Percentiles rank a stretch among this genome's conserved stretches.
phyloP scores from a whole-genome alignment of 225 moss, liverwort and hornwort genomes.

The Sphagnum contortum region DNA sequence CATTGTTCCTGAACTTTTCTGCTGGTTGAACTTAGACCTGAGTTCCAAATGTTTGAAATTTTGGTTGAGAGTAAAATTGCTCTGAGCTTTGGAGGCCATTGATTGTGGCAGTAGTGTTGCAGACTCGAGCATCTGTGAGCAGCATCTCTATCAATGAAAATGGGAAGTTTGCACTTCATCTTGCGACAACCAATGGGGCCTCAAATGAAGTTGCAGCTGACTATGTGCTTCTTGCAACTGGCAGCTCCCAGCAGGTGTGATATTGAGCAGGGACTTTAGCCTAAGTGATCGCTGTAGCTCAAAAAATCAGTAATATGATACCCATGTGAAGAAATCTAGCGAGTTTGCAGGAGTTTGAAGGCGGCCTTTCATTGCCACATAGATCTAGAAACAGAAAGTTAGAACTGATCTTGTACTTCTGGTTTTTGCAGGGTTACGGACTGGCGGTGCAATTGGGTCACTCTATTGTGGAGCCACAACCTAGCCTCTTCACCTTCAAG shows the following conservation, averaged over 20 bases:
- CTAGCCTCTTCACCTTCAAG: constrained; percentile 87
- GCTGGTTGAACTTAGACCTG: no score
- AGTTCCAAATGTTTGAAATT: no score
- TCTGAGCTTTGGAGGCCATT: background rate
- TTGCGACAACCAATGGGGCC: constrained; percentile 23
- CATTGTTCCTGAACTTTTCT: no score
- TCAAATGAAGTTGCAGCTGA: constrained; percentile 28
- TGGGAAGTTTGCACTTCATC: constrained; percentile 34
- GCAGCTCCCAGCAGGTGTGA: constrained; percentile 64
- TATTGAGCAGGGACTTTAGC: background rate
- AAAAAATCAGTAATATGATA: no score
- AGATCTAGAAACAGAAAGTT: no score
- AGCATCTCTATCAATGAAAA: constrained; percentile 28
- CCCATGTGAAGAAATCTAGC: no score
- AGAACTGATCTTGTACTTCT: no score
- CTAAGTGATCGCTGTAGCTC: no score
- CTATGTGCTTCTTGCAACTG: constrained; percentile 75
- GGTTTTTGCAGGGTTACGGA: constrained; percentile 47
- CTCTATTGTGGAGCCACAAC: constrained; percentile 68
- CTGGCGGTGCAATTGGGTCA: constrained; percentile 67
- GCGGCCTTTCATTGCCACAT: no score
- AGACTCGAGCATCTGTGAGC: constrained; percentile 56
- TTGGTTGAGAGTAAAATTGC: no score
- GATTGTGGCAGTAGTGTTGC: constrained; percentile 57
- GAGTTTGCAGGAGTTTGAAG: no score